Percentiles rank a stretch among this genome's conserved stretches.
Evolutionary conservation across 1,139 yeast genomes (phyloP).

Genomic region (Candida frijolesensis): DNA sequence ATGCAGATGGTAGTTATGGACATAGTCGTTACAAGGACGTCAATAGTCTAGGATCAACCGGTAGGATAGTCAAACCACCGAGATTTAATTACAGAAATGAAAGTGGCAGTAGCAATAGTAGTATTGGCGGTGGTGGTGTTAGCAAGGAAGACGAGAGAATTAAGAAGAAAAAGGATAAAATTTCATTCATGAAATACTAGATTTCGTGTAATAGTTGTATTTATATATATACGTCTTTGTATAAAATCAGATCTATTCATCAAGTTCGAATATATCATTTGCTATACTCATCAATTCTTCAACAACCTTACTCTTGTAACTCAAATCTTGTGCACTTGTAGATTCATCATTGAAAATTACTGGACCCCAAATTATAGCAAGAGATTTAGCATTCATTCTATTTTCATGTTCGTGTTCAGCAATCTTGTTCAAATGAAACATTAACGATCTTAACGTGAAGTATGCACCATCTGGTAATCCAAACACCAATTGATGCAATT

Average conservation of each 20-base stretch:
- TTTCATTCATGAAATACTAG: conserved; percentile 21
- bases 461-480: conserved; percentile 93
- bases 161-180: conserved; percentile 14
- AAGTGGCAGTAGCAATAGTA: neutral
- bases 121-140: neutral
- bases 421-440: conserved; percentile 82
- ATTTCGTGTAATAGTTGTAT: neutral
- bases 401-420: conserved; percentile 64
- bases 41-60: conserved; percentile 24
- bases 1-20: neutral
- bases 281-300: conserved; percentile 84
- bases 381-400: conserved; percentile 77
- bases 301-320: conserved; percentile 77
- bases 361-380: conserved; percentile 95
- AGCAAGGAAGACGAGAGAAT: conserved; percentile 3
- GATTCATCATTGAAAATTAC: conserved; percentile 70
- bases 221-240: neutral
- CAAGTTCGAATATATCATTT: conserved; percentile 83
- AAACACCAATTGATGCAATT: conserved; percentile 83
- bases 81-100: conserved; percentile 27
- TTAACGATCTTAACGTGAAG: conserved; percentile 80
- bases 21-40: conserved; percentile 4
- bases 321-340: conserved; percentile 73
- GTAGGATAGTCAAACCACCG: conserved; percentile 33
- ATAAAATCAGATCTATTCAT: conserved; percentile 25